Evolutionary conservation across 768 basidiomycete species (phyloP), one percentile per base, ranked within the genome.

Genomic region (Suillus alpinus): DNA sequence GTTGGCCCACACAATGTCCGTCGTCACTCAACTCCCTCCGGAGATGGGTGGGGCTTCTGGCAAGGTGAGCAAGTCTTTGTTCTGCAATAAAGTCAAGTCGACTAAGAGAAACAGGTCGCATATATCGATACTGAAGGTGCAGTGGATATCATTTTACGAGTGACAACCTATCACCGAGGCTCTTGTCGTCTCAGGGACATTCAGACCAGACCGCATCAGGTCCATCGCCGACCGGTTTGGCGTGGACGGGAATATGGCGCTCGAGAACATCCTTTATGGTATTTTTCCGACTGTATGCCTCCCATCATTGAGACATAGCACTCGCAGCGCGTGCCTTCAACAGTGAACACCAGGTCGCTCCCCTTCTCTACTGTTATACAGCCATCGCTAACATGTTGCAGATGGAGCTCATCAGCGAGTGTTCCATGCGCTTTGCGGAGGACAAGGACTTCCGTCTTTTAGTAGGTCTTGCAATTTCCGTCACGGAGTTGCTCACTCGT

Each of bases 251-350:
- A 87, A 83, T 58, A 86, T 91, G 84, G 91, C 88, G 1, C 76
- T 95, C 29, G 94, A 95, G 70, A 95, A 96, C 69, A 89, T 94
- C 59, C 83, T 95, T n/a, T 95, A 94, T 73, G 94, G 93, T 88
- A 57, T 9, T 32, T 32, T n/a, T 47, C 14, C 57, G 50, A 7
- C 34, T 50, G 31, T 12, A 31, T 43, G 34, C 29, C 12, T 51
- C 18, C n/a, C 58, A 32, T 14, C 39, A 18, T 18, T 51, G 56
- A 39, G n/a, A 60, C 66, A 65, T 62, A 65, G 65, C 57, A 59
- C 66, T 62, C 61, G 41, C 64, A 95, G 93, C 91, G 20, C 84
- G 93, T 9, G 94, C 93, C 23, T 91, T 89, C 73, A 95, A 95
- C 64, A 94, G 92, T 71, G 94, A 95, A 76, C 93, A 95, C 64